Conservation (phyloP, 345 rosid species). For the Dovyalis caffra region DNA sequence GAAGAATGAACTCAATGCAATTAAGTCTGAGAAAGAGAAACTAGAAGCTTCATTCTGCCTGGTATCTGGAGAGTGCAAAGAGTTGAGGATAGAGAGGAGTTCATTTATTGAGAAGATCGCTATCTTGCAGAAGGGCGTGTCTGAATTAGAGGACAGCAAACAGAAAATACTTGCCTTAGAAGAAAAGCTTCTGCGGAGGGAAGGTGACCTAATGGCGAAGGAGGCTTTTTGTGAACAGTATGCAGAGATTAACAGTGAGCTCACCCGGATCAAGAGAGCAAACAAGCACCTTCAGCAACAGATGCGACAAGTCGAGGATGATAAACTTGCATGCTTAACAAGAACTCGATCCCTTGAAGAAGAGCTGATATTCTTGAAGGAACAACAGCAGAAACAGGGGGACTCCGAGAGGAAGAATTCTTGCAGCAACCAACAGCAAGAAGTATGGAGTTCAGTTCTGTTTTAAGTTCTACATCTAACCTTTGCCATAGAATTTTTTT, state of each 20-base stretch:
- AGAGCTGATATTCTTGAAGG: conserved; percentile 34
- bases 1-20: conserved; percentile 31
- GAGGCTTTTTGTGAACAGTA: conserved; percentile 29
- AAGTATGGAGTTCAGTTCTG: conserved; percentile 21
- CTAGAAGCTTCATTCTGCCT: conserved; percentile 28
- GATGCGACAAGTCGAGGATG: conserved; percentile 44
- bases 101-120: conserved; percentile 34
- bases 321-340: conserved; percentile 28
- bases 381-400: conserved; percentile 29
- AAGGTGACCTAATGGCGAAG: conserved; percentile 28
- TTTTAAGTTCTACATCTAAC: neutral
- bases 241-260: conserved; percentile 38
- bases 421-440: conserved; percentile 16
- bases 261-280: conserved; percentile 33
- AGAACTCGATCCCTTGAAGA: conserved; percentile 44
- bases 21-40: conserved; percentile 36
- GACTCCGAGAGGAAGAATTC: conserved; percentile 12
- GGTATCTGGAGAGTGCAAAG: conserved; percentile 32
- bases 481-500: neutral
- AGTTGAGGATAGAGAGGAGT: conserved; percentile 39
- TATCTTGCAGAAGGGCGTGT: conserved; percentile 25
- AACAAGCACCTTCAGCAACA: conserved; percentile 41
- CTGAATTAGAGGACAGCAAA: conserved; percentile 42
- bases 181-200: conserved; percentile 40
- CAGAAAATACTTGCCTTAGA: conserved; percentile 25